Percentiles rank a stretch among this genome's conserved stretches.
Evolutionary conservation across 768 basidiomycete genomes (phyloP).

Genomic region (Omphalotus guepiniiformis): DNA sequence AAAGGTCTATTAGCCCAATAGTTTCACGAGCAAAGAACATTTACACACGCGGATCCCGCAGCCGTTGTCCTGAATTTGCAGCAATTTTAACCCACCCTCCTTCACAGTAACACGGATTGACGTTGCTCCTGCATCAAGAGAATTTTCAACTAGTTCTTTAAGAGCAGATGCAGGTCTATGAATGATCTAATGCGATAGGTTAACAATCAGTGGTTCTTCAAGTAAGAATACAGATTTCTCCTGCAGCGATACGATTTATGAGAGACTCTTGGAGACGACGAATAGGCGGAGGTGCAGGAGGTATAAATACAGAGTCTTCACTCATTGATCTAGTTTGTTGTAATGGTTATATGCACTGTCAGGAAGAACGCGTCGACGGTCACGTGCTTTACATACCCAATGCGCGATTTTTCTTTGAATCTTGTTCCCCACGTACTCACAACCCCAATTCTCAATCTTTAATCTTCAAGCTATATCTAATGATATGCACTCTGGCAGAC

Average conservation of each 20-base stretch:
- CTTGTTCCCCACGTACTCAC: no score
- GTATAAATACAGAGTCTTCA: not conserved
- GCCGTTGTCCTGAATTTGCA: slow-evolving; percentile 97
- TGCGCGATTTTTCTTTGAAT: no score
- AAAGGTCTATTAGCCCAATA: not conserved
- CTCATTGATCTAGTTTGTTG: no score
- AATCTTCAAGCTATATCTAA: no score
- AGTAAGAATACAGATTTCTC: slow-evolving; percentile 41
- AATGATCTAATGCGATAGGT: slow-evolving; percentile 52
- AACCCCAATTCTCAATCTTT: no score
- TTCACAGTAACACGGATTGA: slow-evolving; percentile 86
- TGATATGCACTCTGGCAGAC: no score
- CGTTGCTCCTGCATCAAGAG: slow-evolving; percentile 89
- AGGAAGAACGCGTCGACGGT: no score
- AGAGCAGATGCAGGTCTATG: slow-evolving; percentile 91
- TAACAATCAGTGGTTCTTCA: not conserved
- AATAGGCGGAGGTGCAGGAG: slow-evolving; percentile 57
- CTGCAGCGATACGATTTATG: slow-evolving; percentile 89
- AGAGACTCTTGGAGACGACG: slow-evolving; percentile 74
- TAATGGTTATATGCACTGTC: no score
- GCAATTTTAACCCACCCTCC: slow-evolving; percentile 91
- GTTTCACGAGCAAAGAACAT: not conserved
- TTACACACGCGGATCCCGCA: slow-evolving; percentile 80
- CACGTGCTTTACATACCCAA: no score
- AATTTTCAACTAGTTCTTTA: slow-evolving; percentile 94